Base-by-base conservation (phyloP, 495 filamentous ascomycete genomes). In the Trichoderma erinaceum region DNA sequence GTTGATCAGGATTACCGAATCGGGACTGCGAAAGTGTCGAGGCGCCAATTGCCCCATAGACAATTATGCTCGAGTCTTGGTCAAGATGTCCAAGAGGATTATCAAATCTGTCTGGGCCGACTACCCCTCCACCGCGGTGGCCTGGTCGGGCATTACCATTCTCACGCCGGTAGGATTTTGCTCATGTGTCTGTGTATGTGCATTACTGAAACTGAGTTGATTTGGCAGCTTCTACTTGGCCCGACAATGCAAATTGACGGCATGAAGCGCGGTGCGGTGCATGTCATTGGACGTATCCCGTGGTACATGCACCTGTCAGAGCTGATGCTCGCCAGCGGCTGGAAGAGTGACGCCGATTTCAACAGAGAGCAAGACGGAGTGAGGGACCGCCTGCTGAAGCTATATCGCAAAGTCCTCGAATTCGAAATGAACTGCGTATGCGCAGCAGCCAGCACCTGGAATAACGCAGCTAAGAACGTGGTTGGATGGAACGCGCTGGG, bases 391-490 rank as follows among this genome's bases (percentile, higher is more conserved):
- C 12, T 66, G 6, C 41, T 66, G 8, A 23, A 48, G 13, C n/a
- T 66, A n/a, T 66, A 66, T 44, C 41, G 44, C 27, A 44, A 46
- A n/a, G 65, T 66, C 3, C 44, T 66, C 21, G 65, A 66, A 25
- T 66, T 66, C 12, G 65, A 66, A 18, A 66, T 66, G 65, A 66
- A 66, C n/a, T 48, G 41, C 65, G 65, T 66, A 8, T 66, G 65
- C 65, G 65, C 65, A 1, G 44, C 65, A 21, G 65, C 65, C 25
- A 66, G 65, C 25, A 46, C n/a, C n/a, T 66, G 65, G 65, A 66
- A 66, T 10, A 46, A 23, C 21, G 65, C 44, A 7, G 65, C 65
- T 1, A 66, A 48, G 25, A 43, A 66, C 16, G 25, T 46, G 7
- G 65, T 66, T 27, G 27, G 65, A n/a, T 66, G 65, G 65, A 21